A percentile compares a stretch with the other conserved stretches of the same genome.
Evolutionary conservation across 352 stramenopile species (phyloP).

Genomic region (Phytophthora melonis): DNA sequence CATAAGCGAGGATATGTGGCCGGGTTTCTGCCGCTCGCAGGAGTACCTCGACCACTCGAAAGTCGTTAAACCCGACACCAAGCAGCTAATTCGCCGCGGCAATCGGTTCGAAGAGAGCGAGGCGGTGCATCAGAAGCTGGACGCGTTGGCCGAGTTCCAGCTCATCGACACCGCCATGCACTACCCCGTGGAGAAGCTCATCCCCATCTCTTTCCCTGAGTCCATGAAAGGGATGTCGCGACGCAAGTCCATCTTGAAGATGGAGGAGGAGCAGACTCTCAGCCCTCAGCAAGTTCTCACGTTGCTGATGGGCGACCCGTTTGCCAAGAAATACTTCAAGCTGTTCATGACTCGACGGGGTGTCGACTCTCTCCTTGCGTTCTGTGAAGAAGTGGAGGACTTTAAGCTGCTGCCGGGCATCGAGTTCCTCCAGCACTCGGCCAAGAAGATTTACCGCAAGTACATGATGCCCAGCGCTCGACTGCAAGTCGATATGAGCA

Average conservation of each 20-base stretch:
- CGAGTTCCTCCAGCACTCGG: conserved; percentile 85
- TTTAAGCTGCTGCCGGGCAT: conserved; percentile 84
- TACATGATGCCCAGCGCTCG: conserved; percentile 81
- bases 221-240: conserved; percentile 1
- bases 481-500: conserved; percentile 88
- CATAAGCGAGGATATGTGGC: conserved; percentile 81
- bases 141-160: conserved; percentile 69
- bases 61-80: conserved; percentile 38
- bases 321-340: conserved; percentile 80
- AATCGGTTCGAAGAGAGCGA: conserved; percentile 56
- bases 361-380: conserved; percentile 73
- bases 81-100: conserved; percentile 22
- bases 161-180: conserved; percentile 80
- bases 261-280: conserved; percentile 48
- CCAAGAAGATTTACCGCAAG: conserved; percentile 89
- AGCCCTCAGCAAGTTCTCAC: conserved; percentile 61
- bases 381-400: conserved; percentile 81
- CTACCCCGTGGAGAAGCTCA: conserved; percentile 79
- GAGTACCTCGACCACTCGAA: conserved; percentile 79
- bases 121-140: conserved; percentile 60
- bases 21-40: conserved; percentile 67
- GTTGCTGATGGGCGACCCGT: conserved; percentile 61
- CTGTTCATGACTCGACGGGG: conserved; percentile 77
- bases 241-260: conserved; percentile 27
- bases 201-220: conserved; percentile 51